Base-by-base conservation (phyloP, 805 yeast species). In the Cyberlindnera misumaiensis region DNA sequence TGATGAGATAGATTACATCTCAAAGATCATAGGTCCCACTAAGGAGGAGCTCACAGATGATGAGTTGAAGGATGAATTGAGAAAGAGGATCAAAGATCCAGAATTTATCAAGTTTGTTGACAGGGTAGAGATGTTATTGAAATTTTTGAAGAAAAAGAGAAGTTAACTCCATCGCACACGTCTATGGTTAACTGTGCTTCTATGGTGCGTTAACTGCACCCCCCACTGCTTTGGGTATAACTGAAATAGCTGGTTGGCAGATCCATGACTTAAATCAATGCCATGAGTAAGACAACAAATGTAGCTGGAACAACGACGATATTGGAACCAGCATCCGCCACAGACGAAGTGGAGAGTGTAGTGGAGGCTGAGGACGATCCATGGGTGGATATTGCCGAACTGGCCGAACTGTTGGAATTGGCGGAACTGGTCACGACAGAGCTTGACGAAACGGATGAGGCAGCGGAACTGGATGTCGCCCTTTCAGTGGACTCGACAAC, bases 61-160 rank as follows among this genome's bases (percentile, higher is more conserved):
- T 0, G 48, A 54, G 30, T 41, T 54, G 5, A 39, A 42, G 25
- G 22, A 28, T 4, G 17, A 48, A 24, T 28, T 54, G 27, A 46
- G 34, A 16, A 46, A 44, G 17, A 49, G 46, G 34, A 44, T 54
- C n/a, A 49, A 49, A 28, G 57, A 52, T 37, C 30, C 35, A 24
- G 38, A 41, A 4, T 54, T 54, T 28, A 45, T 54, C 12, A 42
- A 40, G n/a, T 52, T 52, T 40, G 56, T 53, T 3, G 53, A 47
- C 24, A 41, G 48, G 25, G 34, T 52, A 11, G 58, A 52, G 33
- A 24, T 25, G 1, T 45, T 49, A 28, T 39, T 51, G 24, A 50
- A 50, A 9, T 41, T 38, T 15, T 40, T 51, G 38, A 38, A 40
- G 25, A 34, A 33, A 29, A 33, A 28, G 31, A 12, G 11, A 18